Conservation (phyloP, 78 protist genomes). For the Emiliania huxleyi region DNA sequence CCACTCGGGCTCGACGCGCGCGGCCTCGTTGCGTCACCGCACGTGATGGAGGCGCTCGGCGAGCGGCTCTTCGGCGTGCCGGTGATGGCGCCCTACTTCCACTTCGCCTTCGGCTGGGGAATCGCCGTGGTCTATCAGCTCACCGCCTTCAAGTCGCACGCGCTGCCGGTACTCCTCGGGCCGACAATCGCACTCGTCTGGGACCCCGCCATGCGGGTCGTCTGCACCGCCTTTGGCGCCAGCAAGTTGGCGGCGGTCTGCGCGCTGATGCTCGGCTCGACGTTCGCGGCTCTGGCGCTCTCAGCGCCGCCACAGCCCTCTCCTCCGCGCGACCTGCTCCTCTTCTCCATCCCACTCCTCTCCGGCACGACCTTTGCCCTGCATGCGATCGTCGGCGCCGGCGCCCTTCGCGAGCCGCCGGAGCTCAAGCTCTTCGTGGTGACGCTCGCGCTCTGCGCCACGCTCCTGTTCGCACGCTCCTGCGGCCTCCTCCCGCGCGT, state of each 20-base stretch:
- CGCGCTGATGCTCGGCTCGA: not conserved
- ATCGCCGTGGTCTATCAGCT: not conserved
- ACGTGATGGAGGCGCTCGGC: not conserved
- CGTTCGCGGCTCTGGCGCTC: too few relatives aligned
- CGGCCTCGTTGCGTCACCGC: not conserved
- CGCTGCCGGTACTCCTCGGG: not conserved
- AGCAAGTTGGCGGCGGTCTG: not conserved
- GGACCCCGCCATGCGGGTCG: not conserved
- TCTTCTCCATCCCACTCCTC: too few relatives aligned
- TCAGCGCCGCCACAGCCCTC: too few relatives aligned
- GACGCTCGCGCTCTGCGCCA: too few relatives aligned
- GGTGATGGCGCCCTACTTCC: not conserved
- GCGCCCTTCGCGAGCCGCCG: too few relatives aligned
- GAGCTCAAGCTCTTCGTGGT: too few relatives aligned
- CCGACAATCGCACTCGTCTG: not conserved
- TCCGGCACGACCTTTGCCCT: too few relatives aligned
- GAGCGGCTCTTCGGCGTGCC: constrained; percentile 8
- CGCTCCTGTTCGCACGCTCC: too few relatives aligned
- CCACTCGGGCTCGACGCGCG: not conserved
- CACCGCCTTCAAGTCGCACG: not conserved
- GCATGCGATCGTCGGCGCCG: too few relatives aligned
- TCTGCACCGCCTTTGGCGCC: not conserved
- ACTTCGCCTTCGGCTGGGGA: not conserved
- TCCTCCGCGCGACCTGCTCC: too few relatives aligned
- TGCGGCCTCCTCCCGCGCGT: too few relatives aligned